Conservation (phyloP, 495 filamentous ascomycete genomes). For the Lichina pygmaea region DNA sequence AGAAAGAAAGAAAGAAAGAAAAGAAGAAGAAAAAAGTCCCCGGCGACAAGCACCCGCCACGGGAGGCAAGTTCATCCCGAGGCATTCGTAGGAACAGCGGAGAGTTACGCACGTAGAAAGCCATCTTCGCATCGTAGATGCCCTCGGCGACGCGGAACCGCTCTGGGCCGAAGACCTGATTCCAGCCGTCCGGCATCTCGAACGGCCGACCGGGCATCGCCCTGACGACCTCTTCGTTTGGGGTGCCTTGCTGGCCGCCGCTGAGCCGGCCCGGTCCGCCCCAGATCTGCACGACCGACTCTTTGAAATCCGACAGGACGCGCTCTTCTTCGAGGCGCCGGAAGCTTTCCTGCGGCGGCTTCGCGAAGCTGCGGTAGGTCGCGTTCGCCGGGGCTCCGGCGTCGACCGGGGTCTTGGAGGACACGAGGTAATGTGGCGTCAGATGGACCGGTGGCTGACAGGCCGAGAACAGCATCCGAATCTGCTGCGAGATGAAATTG, state of each 20-base stretch:
- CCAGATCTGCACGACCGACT: conserved; percentile 87
- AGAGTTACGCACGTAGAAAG: conserved; percentile 13
- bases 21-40: not conserved
- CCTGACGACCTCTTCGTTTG: conserved; percentile 40
- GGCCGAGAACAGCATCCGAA: conserved; percentile 51
- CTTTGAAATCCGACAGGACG: conserved; percentile 85
- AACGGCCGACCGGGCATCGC: conserved; percentile 52
- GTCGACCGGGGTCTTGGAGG: conserved; percentile 67
- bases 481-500: conserved; percentile 67
- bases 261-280: conserved; percentile 46
- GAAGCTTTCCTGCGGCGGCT: conserved; percentile 43
- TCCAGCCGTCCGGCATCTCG: conserved; percentile 87
- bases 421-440: conserved; percentile 65
- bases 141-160: conserved; percentile 65
- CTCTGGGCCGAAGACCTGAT: conserved; percentile 75
- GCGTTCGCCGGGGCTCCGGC: conserved; percentile 56
- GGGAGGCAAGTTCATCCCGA: not conserved
- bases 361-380: conserved; percentile 34
- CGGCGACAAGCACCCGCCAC: not conserved
- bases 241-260: conserved; percentile 22
- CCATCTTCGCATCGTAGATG: conserved; percentile 60
- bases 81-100: not conserved
- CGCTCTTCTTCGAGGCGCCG: conserved; percentile 71
- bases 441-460: conserved; percentile 54
- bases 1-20: too few species aligned